Base-by-base conservation (phyloP, 352 stramenopile species). In the Globisporangium cederbergense region DNA sequence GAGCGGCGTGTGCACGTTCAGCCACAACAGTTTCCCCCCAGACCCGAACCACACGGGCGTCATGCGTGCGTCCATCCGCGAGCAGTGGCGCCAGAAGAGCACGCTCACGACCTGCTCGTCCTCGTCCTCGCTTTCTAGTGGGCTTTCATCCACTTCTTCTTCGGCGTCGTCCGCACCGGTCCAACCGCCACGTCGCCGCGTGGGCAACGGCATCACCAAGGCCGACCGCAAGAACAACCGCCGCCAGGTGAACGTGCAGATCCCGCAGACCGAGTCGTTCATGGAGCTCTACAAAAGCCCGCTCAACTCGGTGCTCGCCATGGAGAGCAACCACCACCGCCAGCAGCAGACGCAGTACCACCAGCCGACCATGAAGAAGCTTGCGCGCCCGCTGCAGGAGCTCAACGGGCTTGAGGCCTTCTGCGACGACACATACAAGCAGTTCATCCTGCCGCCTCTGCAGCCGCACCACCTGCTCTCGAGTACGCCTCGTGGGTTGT, bases 1-100 rank as follows among this genome's bases (percentile, higher is more conserved):
- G 16, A 88, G 82, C 53, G 83, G 82, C 9, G 82, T 91, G 16
- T 93, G 82, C 71, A 93, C 85, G 45, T 93, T 93, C 71, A 90
- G 79, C 68, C 85, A 93, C 72, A 90, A 91, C 70, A 83, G 78
- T 64, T 93, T 93, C 62, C 82, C 83, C 3, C 83, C 83, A 1
- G 81, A 92, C 51, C 68, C 81, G 13, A 76, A 70, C 36, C 62
- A 70, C 30, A 65, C 66, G 34, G 71, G 67, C 34, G 67, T 66
- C 30, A 62, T 78, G 38, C 77, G 65, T 43, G 65, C 79, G 22
- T 86, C 83, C 2, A 76, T 88, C 40, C 76, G 83, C 10, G 83
- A 92, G 18, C 81, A 88, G 53, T 92, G 83, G 83, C 73, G 81
- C n/a, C 78, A 85, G 36, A 87, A 88, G 66, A 86, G 70, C 71